Evolutionary conservation across 2,329 filamentous ascomycete genomes (phyloP), one percentile per base, ranked within the genome.

Genomic region (Aspergillus fructus): DNA sequence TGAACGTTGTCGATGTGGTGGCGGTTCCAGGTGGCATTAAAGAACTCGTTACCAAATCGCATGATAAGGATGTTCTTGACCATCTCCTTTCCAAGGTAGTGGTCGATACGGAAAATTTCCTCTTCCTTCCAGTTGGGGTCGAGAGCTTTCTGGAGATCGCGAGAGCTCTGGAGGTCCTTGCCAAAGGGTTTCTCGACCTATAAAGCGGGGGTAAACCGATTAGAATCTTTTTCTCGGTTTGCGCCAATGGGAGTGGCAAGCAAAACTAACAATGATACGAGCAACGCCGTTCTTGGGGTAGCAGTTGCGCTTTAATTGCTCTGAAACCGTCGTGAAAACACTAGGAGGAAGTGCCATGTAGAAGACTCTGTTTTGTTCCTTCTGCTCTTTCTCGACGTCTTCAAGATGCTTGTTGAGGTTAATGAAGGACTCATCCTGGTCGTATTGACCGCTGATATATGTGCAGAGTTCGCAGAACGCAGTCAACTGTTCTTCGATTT

Each of bases 31-130:
- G 93, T 99, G 43, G 94, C 93, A 65, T 93, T 93, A 68, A 99
- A 90, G 84, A 99, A 99, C 66, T 96, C 93, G 82, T 99, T 99
- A 68, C 94, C 96, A 74, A 99, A 99, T 74, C 96, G 87, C 66
- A 99, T 85, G 68, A 99, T 97, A 65, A 99, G 84, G 67, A 99
- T 96, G 80, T 99, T 99, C 87, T 99, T 99, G 71, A 99, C 94
- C 94, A 99, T 99, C 80, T 99, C 94, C 84, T 99, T 99, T 70
- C 96, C 96, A 48, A 99, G 86, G 78, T 99, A 99, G 81, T 99
- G 94, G 76, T 99, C 94, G 71, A 99, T 99, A 73, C 94, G 92
- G 87, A 96, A 99, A 66, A 99, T 88, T 80, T 99, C 94, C 53
- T 97, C 93, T 79, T 99, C 96, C 72, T 90, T 94, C 96, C 94